Evolutionary conservation across 257 asterid genomes (phyloP).

Genomic region (Solanum lignicaule): DNA sequence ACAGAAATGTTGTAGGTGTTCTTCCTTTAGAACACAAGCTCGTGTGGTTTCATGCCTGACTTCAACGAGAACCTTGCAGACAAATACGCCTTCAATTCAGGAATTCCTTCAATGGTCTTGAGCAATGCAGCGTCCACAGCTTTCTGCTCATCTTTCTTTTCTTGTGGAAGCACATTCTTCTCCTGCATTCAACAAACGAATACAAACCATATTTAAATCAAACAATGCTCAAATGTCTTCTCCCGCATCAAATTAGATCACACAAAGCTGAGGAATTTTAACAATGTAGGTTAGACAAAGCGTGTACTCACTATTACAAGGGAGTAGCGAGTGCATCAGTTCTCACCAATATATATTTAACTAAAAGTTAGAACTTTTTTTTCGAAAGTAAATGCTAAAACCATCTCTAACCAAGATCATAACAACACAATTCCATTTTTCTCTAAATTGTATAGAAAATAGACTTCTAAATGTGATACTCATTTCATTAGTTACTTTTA

Average conservation of each 20-base stretch:
- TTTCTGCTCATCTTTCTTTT: conserved; percentile 31
- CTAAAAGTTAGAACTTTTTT: background rate
- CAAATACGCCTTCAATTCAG: conserved; percentile 23
- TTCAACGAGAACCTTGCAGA: conserved; percentile 29
- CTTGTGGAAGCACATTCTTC: conserved; percentile 17
- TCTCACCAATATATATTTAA: background rate
- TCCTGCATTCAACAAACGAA: conserved; percentile 7
- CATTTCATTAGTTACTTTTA: background rate
- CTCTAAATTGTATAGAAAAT: background rate
- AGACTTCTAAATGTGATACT: background rate
- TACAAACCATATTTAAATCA: background rate
- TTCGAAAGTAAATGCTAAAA: background rate
- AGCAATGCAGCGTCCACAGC: conserved; percentile 12
- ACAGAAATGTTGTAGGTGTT: background rate
- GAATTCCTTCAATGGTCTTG: conserved; percentile 17
- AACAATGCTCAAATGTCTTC: background rate
- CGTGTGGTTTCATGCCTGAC: conserved; percentile 37
- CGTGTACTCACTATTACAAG: background rate
- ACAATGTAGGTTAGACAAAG: background rate
- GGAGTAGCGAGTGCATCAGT: background rate
- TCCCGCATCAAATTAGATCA: background rate
- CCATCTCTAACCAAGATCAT: background rate
- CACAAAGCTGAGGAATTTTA: background rate
- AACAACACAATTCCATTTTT: background rate
- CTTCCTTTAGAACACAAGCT: conserved; percentile 15